These are phyloP conservation scores for Suillus subluteus DNA, from an alignment of 768 basidiomycete genomes.

Conservation along the genomic window DNA sequence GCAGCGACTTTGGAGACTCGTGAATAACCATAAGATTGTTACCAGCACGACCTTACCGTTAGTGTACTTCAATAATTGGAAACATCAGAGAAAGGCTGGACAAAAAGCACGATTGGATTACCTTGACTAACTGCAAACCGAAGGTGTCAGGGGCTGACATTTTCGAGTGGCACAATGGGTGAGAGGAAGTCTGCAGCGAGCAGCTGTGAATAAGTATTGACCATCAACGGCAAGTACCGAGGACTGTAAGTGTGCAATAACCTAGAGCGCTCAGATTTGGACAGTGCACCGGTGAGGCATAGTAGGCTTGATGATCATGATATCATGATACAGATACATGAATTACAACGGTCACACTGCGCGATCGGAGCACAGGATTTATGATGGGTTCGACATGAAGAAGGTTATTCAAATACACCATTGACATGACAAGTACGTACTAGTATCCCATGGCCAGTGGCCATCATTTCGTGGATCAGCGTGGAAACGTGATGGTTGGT, in stretches of 20 bases:
- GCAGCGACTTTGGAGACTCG: neutral
- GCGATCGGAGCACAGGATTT: too few species aligned
- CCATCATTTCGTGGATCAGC: too few species aligned
- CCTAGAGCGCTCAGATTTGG: neutral
- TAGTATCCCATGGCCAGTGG: too few species aligned
- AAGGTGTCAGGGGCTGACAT: neutral
- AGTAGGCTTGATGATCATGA: neutral
- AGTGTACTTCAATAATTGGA: neutral
- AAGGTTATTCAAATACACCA: too few species aligned
- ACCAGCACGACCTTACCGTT: neutral
- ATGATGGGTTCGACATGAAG: too few species aligned
- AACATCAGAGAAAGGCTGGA: neutral
- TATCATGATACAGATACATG: neutral
- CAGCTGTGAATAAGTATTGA: neutral
- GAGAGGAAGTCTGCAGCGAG: neutral
- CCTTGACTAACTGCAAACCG: slow-evolving; percentile 3
- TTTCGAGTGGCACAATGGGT: neutral
- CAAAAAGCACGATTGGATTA: neutral
- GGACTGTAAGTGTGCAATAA: neutral
- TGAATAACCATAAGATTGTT: neutral
- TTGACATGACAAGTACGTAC: too few species aligned
- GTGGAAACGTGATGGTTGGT: too few species aligned
- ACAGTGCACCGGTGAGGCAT: too few species aligned
- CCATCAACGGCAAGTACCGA: neutral
- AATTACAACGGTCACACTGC: neutral